phyloP scores from a whole-genome alignment of 805 yeast genomes.

The Zygosaccharomyces rouxii region DNA sequence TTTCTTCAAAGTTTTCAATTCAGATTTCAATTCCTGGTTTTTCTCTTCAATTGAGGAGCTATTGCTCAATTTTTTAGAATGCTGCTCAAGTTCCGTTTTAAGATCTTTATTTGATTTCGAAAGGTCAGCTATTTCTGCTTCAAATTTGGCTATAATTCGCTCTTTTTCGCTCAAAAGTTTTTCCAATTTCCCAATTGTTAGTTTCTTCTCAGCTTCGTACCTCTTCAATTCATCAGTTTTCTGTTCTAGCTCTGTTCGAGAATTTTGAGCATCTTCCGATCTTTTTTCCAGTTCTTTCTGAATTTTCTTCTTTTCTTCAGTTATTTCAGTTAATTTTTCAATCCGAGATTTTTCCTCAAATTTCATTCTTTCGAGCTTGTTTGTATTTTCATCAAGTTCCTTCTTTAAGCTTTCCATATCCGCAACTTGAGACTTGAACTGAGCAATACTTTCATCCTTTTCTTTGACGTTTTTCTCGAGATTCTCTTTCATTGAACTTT shows the following conservation, averaged over 20 bases:
- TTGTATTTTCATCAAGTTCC: background rate
- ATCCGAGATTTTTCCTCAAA: conserved; percentile 4
- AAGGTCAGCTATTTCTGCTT: conserved; percentile 2
- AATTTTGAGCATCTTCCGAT: background rate
- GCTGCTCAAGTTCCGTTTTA: conserved; percentile 6
- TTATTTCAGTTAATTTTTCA: background rate
- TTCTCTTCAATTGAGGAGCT: background rate
- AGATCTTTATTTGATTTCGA: background rate
- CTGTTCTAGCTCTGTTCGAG: conserved; percentile 5
- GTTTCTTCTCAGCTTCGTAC: conserved; percentile 2
- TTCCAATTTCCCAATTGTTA: conserved; percentile 3
- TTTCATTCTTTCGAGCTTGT: conserved; percentile 3
- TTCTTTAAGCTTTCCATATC: background rate
- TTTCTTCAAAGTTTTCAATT: background rate
- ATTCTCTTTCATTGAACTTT: background rate
- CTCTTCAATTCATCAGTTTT: conserved; percentile 3
- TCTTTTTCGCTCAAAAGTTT: conserved; percentile 1
- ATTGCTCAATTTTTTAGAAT: background rate
- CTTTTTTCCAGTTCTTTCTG: background rate
- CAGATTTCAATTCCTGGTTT: conserved; percentile 1
- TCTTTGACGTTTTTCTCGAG: conserved; percentile 1
- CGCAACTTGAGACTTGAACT: background rate
- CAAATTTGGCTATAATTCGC: background rate
- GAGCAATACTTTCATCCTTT: background rate
- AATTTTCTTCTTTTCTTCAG: background rate